phyloP scores from a whole-genome alignment of 2,329 filamentous ascomycete genomes.

The Calonectria naviculata region DNA sequence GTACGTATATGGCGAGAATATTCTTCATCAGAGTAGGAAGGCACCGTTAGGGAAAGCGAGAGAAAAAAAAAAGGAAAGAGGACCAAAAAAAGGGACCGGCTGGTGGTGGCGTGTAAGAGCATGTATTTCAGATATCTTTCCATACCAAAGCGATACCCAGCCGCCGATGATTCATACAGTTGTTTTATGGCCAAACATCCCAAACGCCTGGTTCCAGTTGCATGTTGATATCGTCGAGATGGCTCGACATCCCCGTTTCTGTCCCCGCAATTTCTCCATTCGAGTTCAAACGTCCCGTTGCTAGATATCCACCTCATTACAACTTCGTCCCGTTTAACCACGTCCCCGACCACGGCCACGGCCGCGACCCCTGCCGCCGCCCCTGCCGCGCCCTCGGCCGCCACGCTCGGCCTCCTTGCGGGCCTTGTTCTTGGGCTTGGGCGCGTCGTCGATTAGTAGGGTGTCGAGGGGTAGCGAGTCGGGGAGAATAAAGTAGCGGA shows the following conservation, averaged over 20 bases:
- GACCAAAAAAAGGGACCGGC: conserved; percentile 5
- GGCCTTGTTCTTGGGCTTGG: conserved; percentile 99
- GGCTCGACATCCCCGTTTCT: conserved; percentile 29
- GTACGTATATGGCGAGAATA: conserved; percentile 81
- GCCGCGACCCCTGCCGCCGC: conserved; percentile 66
- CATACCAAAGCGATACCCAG: conserved; percentile 44
- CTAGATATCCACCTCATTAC: conserved; percentile 10
- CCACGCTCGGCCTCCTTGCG: conserved; percentile 85
- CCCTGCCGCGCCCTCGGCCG: conserved; percentile 62
- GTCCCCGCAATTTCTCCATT: conserved; percentile 20
- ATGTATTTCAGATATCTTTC: conserved; percentile 46
- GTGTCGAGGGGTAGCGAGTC: conserved; percentile 96
- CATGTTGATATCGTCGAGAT: conserved; percentile 40
- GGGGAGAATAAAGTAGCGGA: conserved; percentile 96
- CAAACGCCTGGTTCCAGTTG: conserved; percentile 49
- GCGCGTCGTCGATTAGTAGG: conserved; percentile 93
- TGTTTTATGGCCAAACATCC: conserved; percentile 47
- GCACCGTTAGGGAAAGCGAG: conserved; percentile 1
- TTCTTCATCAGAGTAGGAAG: neutral
- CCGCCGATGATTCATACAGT: conserved; percentile 40
- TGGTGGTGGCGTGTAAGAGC: conserved; percentile 37
- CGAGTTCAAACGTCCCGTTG: conserved; percentile 22
- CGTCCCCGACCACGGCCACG: conserved; percentile 55
- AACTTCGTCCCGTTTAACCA: conserved; percentile 20
- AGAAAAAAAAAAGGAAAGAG: neutral